These are phyloP conservation scores for Ophiobolus disseminans DNA, from an alignment of 2,329 filamentous ascomycete genomes.

Conservation along the genomic window DNA sequence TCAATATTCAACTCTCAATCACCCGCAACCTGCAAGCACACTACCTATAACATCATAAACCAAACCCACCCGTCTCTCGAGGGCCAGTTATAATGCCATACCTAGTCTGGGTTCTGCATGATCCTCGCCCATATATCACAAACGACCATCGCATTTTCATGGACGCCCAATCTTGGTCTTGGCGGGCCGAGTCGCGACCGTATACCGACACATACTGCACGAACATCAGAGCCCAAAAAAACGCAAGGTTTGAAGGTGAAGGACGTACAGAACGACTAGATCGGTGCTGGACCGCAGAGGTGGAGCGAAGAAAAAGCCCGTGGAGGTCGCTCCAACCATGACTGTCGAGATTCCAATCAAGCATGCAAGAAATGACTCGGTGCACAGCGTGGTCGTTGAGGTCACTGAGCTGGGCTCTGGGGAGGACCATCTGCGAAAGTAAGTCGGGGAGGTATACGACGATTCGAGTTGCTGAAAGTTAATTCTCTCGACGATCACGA, in stretches of 20 bases:
- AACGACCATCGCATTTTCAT: conserved; percentile 30
- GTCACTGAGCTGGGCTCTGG: background rate
- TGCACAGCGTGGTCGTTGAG: conserved; percentile 10
- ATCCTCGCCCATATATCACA: conserved; percentile 25
- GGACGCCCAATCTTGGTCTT: conserved; percentile 21
- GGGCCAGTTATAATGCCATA: conserved; percentile 25
- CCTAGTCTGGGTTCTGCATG: conserved; percentile 23
- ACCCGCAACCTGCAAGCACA: background rate
- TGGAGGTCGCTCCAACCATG: conserved; percentile 6
- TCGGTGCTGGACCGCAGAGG: conserved; percentile 12
- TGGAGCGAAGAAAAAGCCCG: conserved; percentile 6
- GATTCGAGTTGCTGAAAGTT: background rate
- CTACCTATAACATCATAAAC: background rate
- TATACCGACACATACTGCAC: conserved; percentile 24
- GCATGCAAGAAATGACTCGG: conserved; percentile 17
- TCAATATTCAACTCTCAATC: background rate
- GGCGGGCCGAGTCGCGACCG: conserved; percentile 24
- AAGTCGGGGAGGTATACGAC: background rate
- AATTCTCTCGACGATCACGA: background rate
- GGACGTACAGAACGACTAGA: conserved; percentile 22
- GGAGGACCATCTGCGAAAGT: background rate
- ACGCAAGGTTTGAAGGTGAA: conserved; percentile 16
- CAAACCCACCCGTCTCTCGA: too few species aligned
- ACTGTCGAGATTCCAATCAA: conserved; percentile 9
- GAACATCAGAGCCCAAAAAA: conserved; percentile 17